These are phyloP conservation scores for Phytophthora nicotianae DNA, from an alignment of 352 stramenopile genomes.

Conservation along the genomic window DNA sequence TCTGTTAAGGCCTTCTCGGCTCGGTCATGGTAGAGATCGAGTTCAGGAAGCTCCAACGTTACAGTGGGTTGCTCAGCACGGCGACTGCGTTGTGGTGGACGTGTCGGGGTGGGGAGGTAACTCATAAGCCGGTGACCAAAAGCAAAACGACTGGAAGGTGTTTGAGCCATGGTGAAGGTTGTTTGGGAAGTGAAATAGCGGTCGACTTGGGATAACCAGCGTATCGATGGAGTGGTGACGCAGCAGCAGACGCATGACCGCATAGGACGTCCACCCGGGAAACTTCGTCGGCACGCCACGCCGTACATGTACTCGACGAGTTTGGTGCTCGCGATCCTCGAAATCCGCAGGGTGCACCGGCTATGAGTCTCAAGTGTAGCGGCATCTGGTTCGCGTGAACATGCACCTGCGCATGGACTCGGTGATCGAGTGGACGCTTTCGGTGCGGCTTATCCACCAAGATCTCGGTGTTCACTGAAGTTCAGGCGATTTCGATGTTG, in stretches of 20 bases:
- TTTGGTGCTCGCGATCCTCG: slow-evolving; percentile 1
- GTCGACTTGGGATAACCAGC: too few species aligned
- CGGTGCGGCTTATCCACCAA: slow-evolving; percentile 6
- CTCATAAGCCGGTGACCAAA: slow-evolving; percentile 8
- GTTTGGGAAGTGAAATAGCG: not conserved
- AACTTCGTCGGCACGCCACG: slow-evolving; percentile 11
- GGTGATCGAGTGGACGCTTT: slow-evolving; percentile 11
- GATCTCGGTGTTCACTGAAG: slow-evolving; percentile 8
- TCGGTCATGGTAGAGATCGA: slow-evolving; percentile 42
- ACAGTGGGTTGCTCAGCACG: slow-evolving; percentile 11
- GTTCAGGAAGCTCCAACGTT: slow-evolving; percentile 26
- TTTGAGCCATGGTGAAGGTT: not conserved
- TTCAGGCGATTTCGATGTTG: not conserved
- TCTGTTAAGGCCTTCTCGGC: slow-evolving; percentile 36
- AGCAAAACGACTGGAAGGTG: not conserved
- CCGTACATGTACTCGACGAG: not conserved
- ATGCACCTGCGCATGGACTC: slow-evolving; percentile 3
- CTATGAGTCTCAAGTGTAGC: slow-evolving; percentile 1
- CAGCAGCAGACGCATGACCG: slow-evolving; percentile 5
- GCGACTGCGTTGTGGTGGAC: not conserved
- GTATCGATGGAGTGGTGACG: slow-evolving; percentile 1
- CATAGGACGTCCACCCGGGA: slow-evolving; percentile 10
- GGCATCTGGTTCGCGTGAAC: slow-evolving; percentile 10
- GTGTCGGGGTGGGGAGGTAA: slow-evolving; percentile 1
- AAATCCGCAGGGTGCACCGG: not conserved